Evolutionary conservation across 2,329 filamentous ascomycete species (phyloP).

Genomic region (Cadophora sp.): DNA sequence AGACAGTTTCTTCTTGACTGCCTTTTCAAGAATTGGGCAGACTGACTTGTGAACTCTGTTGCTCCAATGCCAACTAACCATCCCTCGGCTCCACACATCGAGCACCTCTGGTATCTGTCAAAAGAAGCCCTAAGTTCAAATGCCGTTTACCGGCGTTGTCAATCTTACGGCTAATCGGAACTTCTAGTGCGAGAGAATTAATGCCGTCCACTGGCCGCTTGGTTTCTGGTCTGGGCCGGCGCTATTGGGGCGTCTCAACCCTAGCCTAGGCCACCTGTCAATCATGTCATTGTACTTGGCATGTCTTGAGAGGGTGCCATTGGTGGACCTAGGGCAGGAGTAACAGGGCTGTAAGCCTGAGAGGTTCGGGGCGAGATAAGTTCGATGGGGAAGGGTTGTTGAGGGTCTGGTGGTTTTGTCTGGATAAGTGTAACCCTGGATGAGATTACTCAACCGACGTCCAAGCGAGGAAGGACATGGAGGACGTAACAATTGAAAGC

Average conservation of each 20-base stretch:
- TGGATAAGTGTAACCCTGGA: no score
- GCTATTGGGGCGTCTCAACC: neutral
- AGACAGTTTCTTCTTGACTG: neutral
- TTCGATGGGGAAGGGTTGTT: neutral
- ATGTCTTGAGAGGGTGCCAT: neutral
- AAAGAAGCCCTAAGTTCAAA: slow-evolving; percentile 10
- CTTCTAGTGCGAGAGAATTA: neutral
- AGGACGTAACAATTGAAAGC: neutral
- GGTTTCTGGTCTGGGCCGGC: neutral
- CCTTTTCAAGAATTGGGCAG: neutral
- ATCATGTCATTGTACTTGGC: slow-evolving; percentile 9
- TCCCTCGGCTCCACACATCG: slow-evolving; percentile 6
- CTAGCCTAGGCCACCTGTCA: slow-evolving; percentile 8
- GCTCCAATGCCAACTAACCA: neutral
- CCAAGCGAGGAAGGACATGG: neutral
- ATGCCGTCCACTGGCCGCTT: neutral
- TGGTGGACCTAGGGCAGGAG: neutral
- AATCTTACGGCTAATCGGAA: slow-evolving; percentile 13
- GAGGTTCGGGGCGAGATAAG: neutral
- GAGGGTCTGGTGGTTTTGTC: neutral
- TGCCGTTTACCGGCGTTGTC: slow-evolving; percentile 11
- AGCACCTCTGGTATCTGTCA: slow-evolving; percentile 12
- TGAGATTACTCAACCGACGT: neutral
- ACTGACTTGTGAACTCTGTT: neutral
- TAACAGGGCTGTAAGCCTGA: neutral